phyloP scores from a whole-genome alignment of 805 yeast genomes.

The Pichia cephalocereana region DNA sequence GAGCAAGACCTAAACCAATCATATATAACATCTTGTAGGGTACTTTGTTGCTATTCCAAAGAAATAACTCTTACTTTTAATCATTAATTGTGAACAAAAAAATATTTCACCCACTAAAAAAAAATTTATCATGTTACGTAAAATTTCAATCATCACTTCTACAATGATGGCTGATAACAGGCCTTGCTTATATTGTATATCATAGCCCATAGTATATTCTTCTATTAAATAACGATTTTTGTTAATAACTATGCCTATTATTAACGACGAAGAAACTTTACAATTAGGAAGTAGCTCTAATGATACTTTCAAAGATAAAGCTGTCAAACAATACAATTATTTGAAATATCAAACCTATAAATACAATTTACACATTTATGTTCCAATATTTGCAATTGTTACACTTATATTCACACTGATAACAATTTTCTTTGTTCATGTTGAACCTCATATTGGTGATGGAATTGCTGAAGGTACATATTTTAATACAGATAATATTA shows the following conservation, averaged over 20 bases:
- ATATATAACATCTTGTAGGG: conserved; percentile 62
- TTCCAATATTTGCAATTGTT: conserved; percentile 16
- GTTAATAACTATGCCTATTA: not conserved
- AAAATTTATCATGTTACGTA: no score
- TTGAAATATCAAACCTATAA: not conserved
- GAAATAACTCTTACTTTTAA: no score
- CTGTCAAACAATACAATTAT: not conserved
- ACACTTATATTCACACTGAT: conserved; percentile 7
- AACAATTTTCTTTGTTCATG: conserved; percentile 10
- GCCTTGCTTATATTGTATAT: no score
- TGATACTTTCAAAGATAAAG: not conserved
- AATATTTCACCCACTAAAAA: no score
- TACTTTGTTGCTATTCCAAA: not conserved
- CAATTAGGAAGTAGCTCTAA: conserved; percentile 4
- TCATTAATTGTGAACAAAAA: no score
- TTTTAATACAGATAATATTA: conserved; percentile 24
- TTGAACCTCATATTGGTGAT: conserved; percentile 23
- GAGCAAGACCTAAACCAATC: conserved; percentile 85
- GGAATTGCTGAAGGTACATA: conserved; percentile 25
- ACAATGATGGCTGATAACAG: no score
- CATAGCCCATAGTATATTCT: no score
- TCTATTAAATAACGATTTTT: no score
- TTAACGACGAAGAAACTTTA: conserved; percentile 9
- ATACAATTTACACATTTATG: conserved; percentile 18
- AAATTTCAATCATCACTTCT: no score